phyloP scores from a whole-genome alignment of 352 stramenopile species.

The Globisporangium apiculatum region DNA sequence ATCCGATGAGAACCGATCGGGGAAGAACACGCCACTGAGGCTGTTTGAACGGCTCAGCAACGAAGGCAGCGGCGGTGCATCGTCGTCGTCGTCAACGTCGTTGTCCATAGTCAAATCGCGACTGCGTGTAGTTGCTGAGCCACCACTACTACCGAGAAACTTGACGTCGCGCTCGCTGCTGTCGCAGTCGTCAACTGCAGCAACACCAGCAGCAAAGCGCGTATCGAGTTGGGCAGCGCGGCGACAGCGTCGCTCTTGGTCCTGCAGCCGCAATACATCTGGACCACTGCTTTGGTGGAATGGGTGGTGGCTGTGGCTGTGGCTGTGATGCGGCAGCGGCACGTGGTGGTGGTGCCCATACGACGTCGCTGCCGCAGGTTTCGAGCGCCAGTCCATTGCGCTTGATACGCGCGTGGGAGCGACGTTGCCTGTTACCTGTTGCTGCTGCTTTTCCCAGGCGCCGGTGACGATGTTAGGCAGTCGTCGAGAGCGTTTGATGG shows the following conservation, averaged over 20 bases:
- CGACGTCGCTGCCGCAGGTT: not conserved
- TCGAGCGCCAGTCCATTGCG: slow-evolving; percentile 22
- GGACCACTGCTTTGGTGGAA: not conserved
- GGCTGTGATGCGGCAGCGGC: not conserved
- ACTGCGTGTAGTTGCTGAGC: no score
- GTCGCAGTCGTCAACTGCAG: no score
- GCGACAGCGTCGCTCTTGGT: no score
- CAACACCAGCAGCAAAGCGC: no score
- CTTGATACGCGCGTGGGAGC: no score
- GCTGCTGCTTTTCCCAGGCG: slow-evolving; percentile 8
- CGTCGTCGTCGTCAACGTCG: not conserved
- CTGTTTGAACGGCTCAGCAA: slow-evolving; percentile 3
- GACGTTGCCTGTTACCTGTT: not conserved
- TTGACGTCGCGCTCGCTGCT: no score
- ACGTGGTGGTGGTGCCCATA: not conserved
- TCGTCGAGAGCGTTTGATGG: slow-evolving; percentile 2
- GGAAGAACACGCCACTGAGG: not conserved
- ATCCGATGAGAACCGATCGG: slow-evolving; percentile 2
- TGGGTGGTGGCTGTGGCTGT: not conserved
- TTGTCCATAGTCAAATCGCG: no score
- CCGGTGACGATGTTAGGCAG: no score
- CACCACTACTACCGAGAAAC: no score
- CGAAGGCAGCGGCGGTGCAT: not conserved
- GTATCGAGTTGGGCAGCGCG: no score
- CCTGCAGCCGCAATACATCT: no score